Evolutionary conservation across 2,329 filamentous ascomycete genomes (phyloP), one percentile per base, ranked within the genome.

Genomic region (Allantophomopsis lycopodina): DNA sequence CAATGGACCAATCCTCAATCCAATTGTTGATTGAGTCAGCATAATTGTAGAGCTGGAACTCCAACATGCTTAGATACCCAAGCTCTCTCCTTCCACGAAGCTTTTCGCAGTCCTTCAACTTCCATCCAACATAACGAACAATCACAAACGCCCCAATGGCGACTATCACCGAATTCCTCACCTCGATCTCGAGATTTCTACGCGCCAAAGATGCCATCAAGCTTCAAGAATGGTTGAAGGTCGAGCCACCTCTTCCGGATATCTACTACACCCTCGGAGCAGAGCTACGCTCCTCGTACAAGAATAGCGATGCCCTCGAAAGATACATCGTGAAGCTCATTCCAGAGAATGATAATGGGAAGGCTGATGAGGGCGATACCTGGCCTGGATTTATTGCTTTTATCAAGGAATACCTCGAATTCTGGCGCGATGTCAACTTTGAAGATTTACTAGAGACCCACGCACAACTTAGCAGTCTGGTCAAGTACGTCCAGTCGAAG

Each of bases 321-420:
- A 66, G 65, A 44, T 66, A 79, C 44, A 74, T 85, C 45, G 74
- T 79, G 42, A 68, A 66, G 35, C 63, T 71, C 10, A 65, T 89
- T 2, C 78, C 79, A 0, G 69, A 79, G 43, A 73, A 78, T 7
- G 71, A 79, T 39, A 70, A 81, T 33, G 69, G 75, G 2, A 64
- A 68, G 0, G 75, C 82, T 38, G 79, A 76, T 1, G 68, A 73
- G 45, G 76, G 71, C 33, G 71, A 79, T 7, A 68, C 71, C 0
- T 94, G 86, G 85, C 73, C 76, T 0, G 75, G 81, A 1, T 86
- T 94, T 55, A 66, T 81, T 37, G 71, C 76, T 2, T 93, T 94
- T 53, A 74, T 93, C 57, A 81, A 76, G 50, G 76, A 85, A 37
- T 95, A 93, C 53, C 67, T 94, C 46, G 65, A 72, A 35, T 94